These are phyloP conservation scores for Backusella circina DNA, from an alignment of 192 early-diverging fungal genomes.

Conservation along the genomic window DNA sequence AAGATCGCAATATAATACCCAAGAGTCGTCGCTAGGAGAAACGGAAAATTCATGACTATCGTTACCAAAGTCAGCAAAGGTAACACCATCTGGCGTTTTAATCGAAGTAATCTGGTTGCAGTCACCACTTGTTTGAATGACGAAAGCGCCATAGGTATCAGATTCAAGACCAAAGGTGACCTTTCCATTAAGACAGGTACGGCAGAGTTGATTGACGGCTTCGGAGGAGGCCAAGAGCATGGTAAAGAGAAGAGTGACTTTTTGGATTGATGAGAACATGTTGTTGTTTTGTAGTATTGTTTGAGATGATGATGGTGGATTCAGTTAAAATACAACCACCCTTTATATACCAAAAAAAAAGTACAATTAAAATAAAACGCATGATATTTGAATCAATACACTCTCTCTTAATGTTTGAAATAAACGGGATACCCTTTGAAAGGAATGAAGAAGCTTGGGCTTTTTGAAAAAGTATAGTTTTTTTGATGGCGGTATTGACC, in stretches of 20 bases:
- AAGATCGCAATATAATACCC: background rate
- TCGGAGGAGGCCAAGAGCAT: background rate
- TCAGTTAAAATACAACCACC: background rate
- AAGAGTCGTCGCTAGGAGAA: background rate
- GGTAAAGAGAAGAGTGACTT: background rate
- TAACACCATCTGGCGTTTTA: background rate
- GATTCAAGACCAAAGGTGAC: background rate
- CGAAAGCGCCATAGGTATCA: background rate
- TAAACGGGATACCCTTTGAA: background rate
- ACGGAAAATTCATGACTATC: background rate
- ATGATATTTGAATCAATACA: background rate
- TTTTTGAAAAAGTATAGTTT: background rate
- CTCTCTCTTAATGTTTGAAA: background rate
- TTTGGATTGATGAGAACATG: background rate
- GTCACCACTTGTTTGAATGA: background rate
- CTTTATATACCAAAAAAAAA: background rate
- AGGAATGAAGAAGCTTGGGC: background rate
- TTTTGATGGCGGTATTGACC: background rate
- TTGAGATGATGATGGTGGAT: background rate
- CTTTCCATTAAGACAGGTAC: background rate
- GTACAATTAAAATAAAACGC: background rate
- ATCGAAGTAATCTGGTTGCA: background rate
- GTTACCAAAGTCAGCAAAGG: background rate
- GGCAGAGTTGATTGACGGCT: background rate
- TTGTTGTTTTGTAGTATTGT: background rate